These are phyloP conservation scores for Salix koriyanagi DNA, from an alignment of 345 rosid species.

Conservation along the genomic window DNA sequence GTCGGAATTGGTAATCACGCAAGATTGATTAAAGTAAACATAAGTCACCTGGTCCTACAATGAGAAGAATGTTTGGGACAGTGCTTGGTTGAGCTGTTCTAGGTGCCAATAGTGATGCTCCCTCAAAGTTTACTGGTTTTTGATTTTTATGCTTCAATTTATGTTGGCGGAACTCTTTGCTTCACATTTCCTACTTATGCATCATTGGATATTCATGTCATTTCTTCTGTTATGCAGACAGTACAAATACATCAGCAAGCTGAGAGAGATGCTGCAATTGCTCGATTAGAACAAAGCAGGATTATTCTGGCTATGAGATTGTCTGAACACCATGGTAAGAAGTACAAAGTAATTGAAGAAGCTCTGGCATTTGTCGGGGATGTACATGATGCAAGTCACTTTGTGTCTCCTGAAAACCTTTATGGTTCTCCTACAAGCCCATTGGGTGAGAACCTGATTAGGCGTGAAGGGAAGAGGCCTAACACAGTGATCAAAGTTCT, in stretches of 20 bases:
- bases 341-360: conserved; percentile 82
- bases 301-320: conserved; percentile 79
- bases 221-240: conserved; percentile 42
- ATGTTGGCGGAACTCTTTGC: neutral
- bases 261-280: conserved; percentile 86
- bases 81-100: neutral
- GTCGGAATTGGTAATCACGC: neutral
- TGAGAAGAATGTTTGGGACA: neutral
- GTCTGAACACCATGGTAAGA: conserved; percentile 79
- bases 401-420: conserved; percentile 58
- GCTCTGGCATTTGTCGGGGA: conserved; percentile 80
- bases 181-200: neutral
- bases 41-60: neutral
- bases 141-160: conserved; percentile 4
- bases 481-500: conserved; percentile 44
- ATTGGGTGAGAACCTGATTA: conserved; percentile 27
- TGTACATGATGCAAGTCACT: conserved; percentile 43
- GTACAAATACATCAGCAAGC: conserved; percentile 78
- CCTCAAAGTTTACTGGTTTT: neutral
- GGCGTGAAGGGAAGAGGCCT: conserved; percentile 24
- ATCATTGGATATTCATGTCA: neutral
- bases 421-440: conserved; percentile 36
- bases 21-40: neutral
- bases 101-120: neutral
- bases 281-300: conserved; percentile 85